A percentile compares a stretch with the other conserved stretches of the same genome.
Conservation (phyloP, 345 rosid species). For the Cochlearia excelsa region DNA sequence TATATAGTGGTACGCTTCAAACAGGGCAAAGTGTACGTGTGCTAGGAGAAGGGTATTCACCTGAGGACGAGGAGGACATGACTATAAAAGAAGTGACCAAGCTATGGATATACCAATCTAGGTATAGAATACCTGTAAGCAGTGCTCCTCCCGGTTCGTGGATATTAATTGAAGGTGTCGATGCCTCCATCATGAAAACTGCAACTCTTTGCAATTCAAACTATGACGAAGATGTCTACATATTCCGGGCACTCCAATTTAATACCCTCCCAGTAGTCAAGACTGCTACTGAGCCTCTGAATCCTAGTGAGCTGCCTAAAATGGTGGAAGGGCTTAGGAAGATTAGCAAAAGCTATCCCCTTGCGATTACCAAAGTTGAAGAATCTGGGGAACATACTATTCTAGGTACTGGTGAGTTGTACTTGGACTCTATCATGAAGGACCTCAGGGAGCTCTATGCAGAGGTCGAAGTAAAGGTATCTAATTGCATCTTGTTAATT, state of each 20-base stretch:
- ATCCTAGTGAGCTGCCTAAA: conserved; percentile 97
- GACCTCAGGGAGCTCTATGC: conserved; percentile 98
- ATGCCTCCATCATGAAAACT: conserved; percentile 95
- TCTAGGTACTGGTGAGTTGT: conserved; percentile 93
- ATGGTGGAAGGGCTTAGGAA: conserved; percentile 99
- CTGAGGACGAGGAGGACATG: conserved; percentile 97
- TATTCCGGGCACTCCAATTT: conserved; percentile 84
- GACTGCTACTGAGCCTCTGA: conserved; percentile 97
- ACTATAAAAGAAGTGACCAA: conserved; percentile 90
- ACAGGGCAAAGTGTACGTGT: conserved; percentile 91
- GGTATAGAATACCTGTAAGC: conserved; percentile 85
- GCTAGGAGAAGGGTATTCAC: conserved; percentile 95
- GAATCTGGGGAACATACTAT: conserved; percentile 98
- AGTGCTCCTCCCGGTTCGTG: conserved; percentile 98
- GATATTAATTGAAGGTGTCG: conserved; percentile 97
- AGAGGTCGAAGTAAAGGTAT: conserved; percentile 98
- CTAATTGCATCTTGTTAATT: conserved; percentile 1
- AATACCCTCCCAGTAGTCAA: conserved; percentile 95
- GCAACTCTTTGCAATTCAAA: conserved; percentile 76
- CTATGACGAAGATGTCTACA: conserved; percentile 77
- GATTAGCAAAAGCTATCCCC: conserved; percentile 97
- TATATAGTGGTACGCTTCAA: conserved; percentile 82
- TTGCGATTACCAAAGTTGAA: conserved; percentile 94
- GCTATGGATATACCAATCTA: conserved; percentile 91
- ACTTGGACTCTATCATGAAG: conserved; percentile 95